Evolutionary conservation across 148 eudicot genomes (phyloP), one percentile per base, ranked within the genome.

Genomic region (Talinum fruticosum): DNA sequence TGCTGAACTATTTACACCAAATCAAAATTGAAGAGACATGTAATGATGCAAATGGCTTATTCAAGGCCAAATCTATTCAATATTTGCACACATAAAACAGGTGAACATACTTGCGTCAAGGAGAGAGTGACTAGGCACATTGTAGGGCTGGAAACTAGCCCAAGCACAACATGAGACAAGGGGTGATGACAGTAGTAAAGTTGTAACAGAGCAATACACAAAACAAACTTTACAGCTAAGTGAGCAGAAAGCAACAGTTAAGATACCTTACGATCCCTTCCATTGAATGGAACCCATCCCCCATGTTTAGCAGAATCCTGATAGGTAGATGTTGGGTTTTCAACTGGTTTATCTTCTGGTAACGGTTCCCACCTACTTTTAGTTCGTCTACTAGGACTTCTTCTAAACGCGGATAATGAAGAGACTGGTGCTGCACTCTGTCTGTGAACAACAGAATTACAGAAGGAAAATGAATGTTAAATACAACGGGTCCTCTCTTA

Each of bases 321-420:
- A 82, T 87, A 78, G 66, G 81, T 75, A 67, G 90, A 64, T 47
- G 83, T 74, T 21, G 84, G 82, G 77, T 86, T 89, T 64, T 87
- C 87, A 71, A 79, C 83, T 75, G 81, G 74, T 66, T 91, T 91
- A 72, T 90, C 92, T 80, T 90, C 97, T 69, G 88, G 80, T 76
- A 96, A 44, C 81, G 99, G 99, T 85, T 96, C 99, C 99, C 99
- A 96, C 84, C 99, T 86, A 89, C 97, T 96, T 83, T 96, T 96
- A 68, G 91, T 66, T 67, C 99, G 91, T 83, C 97, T 90, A 82
- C 83, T 87, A 23, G 97, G 97, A 81, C 97, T 96, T 87, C 89
- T 90, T 86, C 82, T 88, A 74, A 83, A 88, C 57, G 82, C 85
- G 62, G 88, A 75, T 72, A 85, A 59, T 44, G 82, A 80, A 77